Conservation (phyloP, 371 early-diverging fungal genomes). For the Parasitella parasitica region DNA sequence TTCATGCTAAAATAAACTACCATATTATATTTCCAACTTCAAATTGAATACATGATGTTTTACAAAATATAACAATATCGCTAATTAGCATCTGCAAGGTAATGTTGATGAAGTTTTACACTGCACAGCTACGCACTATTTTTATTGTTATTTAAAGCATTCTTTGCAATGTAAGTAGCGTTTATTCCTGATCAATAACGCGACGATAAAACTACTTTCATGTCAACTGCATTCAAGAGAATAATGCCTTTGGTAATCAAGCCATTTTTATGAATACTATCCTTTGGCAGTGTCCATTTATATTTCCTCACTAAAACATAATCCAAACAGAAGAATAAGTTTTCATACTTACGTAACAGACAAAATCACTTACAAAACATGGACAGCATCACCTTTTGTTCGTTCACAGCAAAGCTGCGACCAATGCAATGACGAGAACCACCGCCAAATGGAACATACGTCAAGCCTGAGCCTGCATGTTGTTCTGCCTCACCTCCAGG, state of each 20-base stretch:
- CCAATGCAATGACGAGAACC: conserved; percentile 35
- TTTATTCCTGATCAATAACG: conserved; percentile 12
- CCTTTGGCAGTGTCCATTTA: conserved; percentile 16
- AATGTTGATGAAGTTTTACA: too few species aligned
- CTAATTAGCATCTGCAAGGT: too few species aligned
- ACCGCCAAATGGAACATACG: conserved; percentile 33
- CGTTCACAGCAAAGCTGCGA: conserved; percentile 43
- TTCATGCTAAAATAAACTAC: too few species aligned
- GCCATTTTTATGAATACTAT: conserved; percentile 22
- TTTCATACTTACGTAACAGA: background rate
- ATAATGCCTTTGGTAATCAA: background rate
- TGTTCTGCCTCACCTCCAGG: conserved; percentile 13
- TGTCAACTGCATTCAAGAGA: background rate
- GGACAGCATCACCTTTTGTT: conserved; percentile 44
- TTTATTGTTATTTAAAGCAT: too few species aligned
- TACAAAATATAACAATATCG: too few species aligned
- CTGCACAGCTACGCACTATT: too few species aligned
- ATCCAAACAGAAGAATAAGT: background rate
- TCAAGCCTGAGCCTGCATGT: conserved; percentile 9
- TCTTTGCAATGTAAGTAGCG: too few species aligned
- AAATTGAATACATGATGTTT: too few species aligned
- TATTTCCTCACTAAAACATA: conserved; percentile 24
- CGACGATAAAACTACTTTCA: conserved; percentile 1
- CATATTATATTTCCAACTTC: too few species aligned
- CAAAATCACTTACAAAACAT: conserved; percentile 30